Base-by-base conservation (phyloP, 352 stramenopile genomes). In the Pythium folliculosum region DNA sequence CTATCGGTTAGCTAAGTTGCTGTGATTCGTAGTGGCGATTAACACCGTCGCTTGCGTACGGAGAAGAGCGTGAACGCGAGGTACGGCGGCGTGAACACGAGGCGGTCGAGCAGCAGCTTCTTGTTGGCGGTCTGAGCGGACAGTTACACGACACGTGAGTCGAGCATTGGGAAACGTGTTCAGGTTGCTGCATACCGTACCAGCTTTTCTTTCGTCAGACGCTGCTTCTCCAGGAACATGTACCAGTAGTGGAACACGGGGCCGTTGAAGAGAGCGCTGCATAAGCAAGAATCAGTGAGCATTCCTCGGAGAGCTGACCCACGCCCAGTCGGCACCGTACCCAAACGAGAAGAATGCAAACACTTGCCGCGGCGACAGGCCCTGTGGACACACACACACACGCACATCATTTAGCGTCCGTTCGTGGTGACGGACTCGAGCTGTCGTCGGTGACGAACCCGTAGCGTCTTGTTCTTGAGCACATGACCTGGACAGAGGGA, bases 211-310 rank as follows among this genome's bases (percentile, higher is more conserved):
- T 88, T 90, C 21, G 73, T 82, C 30, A 87, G 60, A 51, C 71
- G 75, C 72, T 89, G 77, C 13, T 73, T 86, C 57, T 92, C 84
- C 6, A 92, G 80, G 52, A 84, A 82, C 19, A 72, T 62, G 40
- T 92, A 92, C 84, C 84, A 92, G 55, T 76, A 81, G 63, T 92
- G 84, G 35, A 92, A 70, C 8, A 90, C 57, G 0, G 84, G 84
- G 0, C 80, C 82, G 7, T 83, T 91, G 38, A 92, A 70, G 7
- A 70, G 43, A 44, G 77, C 80, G 2, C 83, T 91, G 38, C 4
- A 30, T 17, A 37, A 40, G 27, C 13, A 22, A 7, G 3, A 5
- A 35, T 59, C 59, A 58, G 22, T 51, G 30, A 49, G 19, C 1
- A 30, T 16, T 40, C 19, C 13, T 5, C 21, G 23, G 32, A 23